These are phyloP conservation scores for Solanum tarijense DNA, from an alignment of 257 asterid genomes.

Conservation along the genomic window DNA sequence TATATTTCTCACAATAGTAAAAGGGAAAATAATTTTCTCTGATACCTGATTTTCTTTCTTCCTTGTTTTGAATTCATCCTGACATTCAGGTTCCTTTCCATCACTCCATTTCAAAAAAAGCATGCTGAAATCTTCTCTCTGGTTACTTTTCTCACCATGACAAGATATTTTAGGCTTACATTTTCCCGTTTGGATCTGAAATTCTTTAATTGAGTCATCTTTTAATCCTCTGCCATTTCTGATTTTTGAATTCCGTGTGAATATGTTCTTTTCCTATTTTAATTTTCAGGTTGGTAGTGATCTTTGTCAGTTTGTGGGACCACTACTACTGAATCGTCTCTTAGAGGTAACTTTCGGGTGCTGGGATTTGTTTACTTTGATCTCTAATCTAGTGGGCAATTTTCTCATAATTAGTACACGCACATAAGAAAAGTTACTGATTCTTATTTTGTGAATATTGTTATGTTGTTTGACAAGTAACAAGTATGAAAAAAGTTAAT, in stretches of 20 bases:
- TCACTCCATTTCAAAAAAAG: not conserved
- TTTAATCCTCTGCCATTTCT: not conserved
- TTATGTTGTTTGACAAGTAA: not conserved
- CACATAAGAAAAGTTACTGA: not conserved
- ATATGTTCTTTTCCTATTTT: not conserved
- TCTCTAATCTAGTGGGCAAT: not conserved
- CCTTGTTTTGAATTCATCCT: not conserved
- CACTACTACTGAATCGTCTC: constrained; percentile 62
- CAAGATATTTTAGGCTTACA: not conserved
- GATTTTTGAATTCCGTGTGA: not conserved
- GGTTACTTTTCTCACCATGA: not conserved
- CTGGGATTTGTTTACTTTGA: not conserved
- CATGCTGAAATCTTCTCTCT: not conserved
- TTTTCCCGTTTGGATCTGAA: not conserved
- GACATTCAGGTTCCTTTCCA: not conserved
- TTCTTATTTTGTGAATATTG: not conserved
- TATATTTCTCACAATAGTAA: not conserved
- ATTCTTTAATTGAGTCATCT: not conserved
- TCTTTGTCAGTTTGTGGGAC: constrained; percentile 85
- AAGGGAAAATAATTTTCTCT: not conserved
- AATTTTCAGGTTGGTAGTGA: constrained; percentile 64
- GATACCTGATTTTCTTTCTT: not conserved
- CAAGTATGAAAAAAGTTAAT: not conserved
- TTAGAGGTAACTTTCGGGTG: constrained; percentile 37
- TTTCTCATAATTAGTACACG: not conserved